These are phyloP conservation scores for Apiosordaria backusii DNA, from an alignment of 495 filamentous ascomycete species.

Conservation along the genomic window DNA sequence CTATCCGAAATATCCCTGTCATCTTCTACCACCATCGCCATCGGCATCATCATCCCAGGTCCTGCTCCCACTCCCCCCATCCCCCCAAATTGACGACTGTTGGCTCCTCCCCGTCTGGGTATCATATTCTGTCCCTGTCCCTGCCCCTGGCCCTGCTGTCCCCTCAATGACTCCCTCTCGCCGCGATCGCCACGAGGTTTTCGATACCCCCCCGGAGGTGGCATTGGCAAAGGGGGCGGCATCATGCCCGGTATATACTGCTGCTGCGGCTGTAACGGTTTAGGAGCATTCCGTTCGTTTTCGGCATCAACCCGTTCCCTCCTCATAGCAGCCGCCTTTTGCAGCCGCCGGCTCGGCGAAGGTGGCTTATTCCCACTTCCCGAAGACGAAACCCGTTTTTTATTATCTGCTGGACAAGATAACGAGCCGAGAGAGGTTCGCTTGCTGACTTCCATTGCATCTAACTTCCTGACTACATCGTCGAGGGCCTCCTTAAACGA, in stretches of 20 bases:
- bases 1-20: conserved; percentile 38
- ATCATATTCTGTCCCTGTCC: not conserved
- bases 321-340: not conserved
- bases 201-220: not conserved
- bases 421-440: not conserved
- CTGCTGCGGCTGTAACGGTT: not conserved
- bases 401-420: not conserved
- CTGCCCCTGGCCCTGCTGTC: no score
- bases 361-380: not conserved
- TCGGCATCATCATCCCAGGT: no score
- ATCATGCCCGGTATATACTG: not conserved
- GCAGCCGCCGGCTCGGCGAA: not conserved
- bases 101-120: no score
- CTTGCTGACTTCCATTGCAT: conserved; percentile 28
- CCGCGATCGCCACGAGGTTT: not conserved
- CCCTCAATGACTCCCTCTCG: not conserved
- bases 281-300: not conserved
- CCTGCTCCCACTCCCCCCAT: no score
- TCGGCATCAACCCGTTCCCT: not conserved
- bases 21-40: conserved; percentile 19
- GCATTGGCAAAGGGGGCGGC: not conserved
- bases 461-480: conserved; percentile 34
- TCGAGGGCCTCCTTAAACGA: conserved; percentile 39
- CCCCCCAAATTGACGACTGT: not conserved
- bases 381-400: not conserved